A percentile compares a stretch with the other conserved stretches of the same genome.
phyloP scores from a whole-genome alignment of 2,329 filamentous ascomycete species.

The Stachybotrys chartarum region DNA sequence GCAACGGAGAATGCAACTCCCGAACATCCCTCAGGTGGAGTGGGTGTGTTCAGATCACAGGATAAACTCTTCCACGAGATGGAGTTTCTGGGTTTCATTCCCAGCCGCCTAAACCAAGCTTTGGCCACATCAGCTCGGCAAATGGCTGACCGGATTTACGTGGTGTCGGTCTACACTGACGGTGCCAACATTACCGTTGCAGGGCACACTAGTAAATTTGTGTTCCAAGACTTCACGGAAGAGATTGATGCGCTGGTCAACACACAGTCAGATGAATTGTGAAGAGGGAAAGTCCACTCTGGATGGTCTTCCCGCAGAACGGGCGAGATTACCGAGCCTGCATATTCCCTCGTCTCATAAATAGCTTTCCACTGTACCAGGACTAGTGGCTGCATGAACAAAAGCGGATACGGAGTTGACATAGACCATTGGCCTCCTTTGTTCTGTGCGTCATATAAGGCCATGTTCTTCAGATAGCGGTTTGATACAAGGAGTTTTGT shows the following conservation, averaged over 20 bases:
- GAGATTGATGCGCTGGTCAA: background rate
- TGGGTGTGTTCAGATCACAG: conserved; percentile 1
- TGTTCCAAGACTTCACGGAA: conserved; percentile 4
- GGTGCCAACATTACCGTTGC: conserved; percentile 5
- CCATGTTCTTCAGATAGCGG: too few relatives aligned
- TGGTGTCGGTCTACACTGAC: conserved; percentile 5
- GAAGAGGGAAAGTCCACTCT: background rate
- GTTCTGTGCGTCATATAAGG: too few relatives aligned
- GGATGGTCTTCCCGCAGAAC: background rate
- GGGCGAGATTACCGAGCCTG: too few relatives aligned
- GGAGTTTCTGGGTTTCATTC: conserved; percentile 2
- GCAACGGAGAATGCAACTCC: conserved; percentile 4
- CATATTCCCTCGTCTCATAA: too few relatives aligned
- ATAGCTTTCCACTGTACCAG: too few relatives aligned
- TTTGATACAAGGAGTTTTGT: too few relatives aligned
- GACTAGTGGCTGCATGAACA: too few relatives aligned
- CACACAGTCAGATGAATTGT: background rate
- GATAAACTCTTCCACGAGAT: conserved; percentile 2
- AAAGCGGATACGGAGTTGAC: too few relatives aligned
- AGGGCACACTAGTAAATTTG: conserved; percentile 2
- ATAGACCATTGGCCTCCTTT: too few relatives aligned
- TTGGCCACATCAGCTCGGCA: conserved; percentile 3
- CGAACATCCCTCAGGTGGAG: conserved; percentile 1
- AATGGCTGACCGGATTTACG: conserved; percentile 5
- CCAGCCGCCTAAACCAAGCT: conserved; percentile 2